Evolutionary conservation across 1,284 basidiomycete species (phyloP), one percentile per base, ranked within the genome.

Genomic region (Cutaneotrichosporon mucoides): DNA sequence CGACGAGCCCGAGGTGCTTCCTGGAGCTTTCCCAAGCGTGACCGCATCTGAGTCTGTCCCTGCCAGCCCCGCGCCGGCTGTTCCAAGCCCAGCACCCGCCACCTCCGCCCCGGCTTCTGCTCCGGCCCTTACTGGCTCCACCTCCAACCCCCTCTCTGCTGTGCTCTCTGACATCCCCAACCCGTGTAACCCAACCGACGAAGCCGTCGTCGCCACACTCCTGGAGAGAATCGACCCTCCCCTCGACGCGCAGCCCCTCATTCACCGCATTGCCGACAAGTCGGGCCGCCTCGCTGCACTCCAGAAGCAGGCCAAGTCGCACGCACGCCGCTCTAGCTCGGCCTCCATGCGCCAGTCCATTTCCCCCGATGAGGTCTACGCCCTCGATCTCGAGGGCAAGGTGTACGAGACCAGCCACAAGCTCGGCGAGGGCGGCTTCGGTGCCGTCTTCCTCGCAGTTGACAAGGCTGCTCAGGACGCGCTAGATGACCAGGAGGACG

Each of bases 351-450:
- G 70, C n/a, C 53, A 65, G 12, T 76, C 72, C 6, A 62, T 67
- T 5, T 66, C 68, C 5, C 56, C 62, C 6, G 72, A 73, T 1
- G 73, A 73, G 34, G 44, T 59, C 2, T 69, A 66, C 51, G 46
- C 55, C 5, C 63, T 79, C 36, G 59, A 68, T 2, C 79, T 97
- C 7, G 82, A 80, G 37, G 85, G 83, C 4, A 83, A 83, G 61
- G 80, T 79, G 48, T 92, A 89, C 69, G 82, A 83, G 54, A 84
- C 98, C 8, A 80, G 82, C 5, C 88, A 88, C 64, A 98, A 98
- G 77, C 83, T 99, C 24, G 96, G 96, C 5, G 95, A 99, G 79
- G 96, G 96, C 6, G 93, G 93, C 0, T 99, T 93, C 69, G 96
- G 95, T 0, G 85, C 89, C 3, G 96, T 99, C 9, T 99, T 96